These are phyloP conservation scores for Pseudogymnoascus sp. DNA, from an alignment of 2,329 filamentous ascomycete genomes.

Conservation along the genomic window DNA sequence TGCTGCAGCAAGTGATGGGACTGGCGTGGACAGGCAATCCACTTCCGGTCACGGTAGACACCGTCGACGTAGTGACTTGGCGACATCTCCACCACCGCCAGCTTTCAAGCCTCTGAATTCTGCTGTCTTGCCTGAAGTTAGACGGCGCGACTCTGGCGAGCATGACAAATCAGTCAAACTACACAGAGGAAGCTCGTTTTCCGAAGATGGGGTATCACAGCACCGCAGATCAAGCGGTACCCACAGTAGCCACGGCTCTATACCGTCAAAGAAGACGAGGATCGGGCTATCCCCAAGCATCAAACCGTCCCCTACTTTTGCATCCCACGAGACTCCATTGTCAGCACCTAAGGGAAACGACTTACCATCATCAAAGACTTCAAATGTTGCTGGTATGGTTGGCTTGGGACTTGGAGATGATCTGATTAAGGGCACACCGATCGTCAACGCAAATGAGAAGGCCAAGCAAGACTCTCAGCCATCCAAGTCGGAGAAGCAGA, in stretches of 20 bases:
- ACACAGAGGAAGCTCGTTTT: background rate
- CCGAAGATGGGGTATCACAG: background rate
- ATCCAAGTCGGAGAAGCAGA: background rate
- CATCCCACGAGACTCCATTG: background rate
- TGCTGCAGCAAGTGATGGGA: background rate
- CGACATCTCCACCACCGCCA: background rate
- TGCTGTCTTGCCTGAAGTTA: background rate
- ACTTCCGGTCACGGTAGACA: background rate
- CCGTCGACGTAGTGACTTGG: background rate
- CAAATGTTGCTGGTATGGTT: background rate
- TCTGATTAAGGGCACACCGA: background rate
- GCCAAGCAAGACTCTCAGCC: background rate
- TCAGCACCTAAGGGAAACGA: background rate
- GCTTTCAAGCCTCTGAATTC: slow-evolving; percentile 2
- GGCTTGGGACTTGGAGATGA: background rate
- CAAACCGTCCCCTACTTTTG: background rate
- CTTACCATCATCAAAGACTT: background rate
- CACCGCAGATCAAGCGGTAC: background rate
- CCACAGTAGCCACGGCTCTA: background rate
- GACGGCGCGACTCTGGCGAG: background rate
- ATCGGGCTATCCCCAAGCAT: slow-evolving; percentile 2
- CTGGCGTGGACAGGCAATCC: background rate
- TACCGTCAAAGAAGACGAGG: background rate
- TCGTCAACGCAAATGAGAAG: background rate
- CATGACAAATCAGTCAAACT: slow-evolving; percentile 2